A percentile compares a stretch with the other conserved stretches of the same genome.
phyloP scores from a whole-genome alignment of 345 rosid genomes.

The Populus tremula region DNA sequence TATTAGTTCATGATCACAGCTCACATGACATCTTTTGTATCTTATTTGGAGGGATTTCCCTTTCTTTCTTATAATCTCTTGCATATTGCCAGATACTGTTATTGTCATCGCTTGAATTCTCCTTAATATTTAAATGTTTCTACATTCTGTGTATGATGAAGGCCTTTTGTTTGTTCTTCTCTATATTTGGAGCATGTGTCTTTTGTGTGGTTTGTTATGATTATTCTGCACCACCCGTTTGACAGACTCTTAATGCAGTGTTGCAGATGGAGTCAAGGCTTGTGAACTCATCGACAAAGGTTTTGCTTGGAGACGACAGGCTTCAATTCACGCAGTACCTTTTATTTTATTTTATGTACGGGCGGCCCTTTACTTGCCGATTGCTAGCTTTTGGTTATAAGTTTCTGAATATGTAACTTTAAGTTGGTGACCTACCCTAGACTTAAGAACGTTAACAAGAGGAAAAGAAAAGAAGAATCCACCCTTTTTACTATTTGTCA shows the following conservation, averaged over 20 bases:
- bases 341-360: background rate
- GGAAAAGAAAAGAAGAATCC: too few species aligned
- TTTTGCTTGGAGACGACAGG: too few species aligned
- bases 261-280: background rate
- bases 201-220: background rate
- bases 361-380: background rate
- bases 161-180: background rate
- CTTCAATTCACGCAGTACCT: background rate
- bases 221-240: background rate
- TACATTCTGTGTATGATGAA: constrained; percentile 1
- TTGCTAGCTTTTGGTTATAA: background rate
- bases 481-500: too few species aligned
- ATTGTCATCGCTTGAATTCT: constrained; percentile 10
- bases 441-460: too few species aligned
- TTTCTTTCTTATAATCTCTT: background rate
- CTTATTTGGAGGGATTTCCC: background rate
- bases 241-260: background rate
- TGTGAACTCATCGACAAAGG: background rate
- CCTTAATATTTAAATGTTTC: background rate
- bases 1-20: constrained; percentile 25
- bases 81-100: constrained; percentile 4
- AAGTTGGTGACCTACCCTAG: background rate
- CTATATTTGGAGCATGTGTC: background rate
- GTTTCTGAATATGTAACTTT: background rate
- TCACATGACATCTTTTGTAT: constrained; percentile 26